A percentile compares a stretch with the other conserved stretches of the same genome.
Conservation (phyloP, 2,329 filamentous ascomycete genomes). For the Aspergillus caelatus region DNA sequence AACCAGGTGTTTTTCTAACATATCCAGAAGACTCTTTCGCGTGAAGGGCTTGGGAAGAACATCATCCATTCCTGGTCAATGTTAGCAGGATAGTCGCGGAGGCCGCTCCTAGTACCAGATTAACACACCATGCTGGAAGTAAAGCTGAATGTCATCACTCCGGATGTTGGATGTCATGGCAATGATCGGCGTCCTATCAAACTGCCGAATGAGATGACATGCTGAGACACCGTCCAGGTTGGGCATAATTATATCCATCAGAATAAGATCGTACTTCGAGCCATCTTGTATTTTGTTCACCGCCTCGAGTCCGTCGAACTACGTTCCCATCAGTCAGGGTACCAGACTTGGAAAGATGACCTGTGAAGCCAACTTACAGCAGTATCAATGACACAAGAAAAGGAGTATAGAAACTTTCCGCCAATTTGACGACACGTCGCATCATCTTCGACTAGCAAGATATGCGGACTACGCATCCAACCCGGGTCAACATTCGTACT, state of each 20-base stretch:
- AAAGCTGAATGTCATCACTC: constrained; percentile 94
- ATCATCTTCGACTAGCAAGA: constrained; percentile 86
- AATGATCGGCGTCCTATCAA: constrained; percentile 82
- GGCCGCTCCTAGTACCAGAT: neutral
- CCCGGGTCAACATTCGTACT: constrained; percentile 63
- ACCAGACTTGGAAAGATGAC: neutral
- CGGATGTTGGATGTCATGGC: constrained; percentile 99
- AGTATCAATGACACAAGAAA: constrained; percentile 65
- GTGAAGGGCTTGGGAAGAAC: constrained; percentile 97
- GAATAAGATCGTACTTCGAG: constrained; percentile 69
- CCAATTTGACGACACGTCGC: constrained; percentile 68
- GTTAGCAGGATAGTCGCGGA: constrained; percentile 24
- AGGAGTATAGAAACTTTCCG: constrained; percentile 67
- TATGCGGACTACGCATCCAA: constrained; percentile 71
- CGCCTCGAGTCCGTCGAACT: constrained; percentile 87
- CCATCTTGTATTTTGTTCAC: constrained; percentile 78
- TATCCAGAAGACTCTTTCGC: constrained; percentile 77
- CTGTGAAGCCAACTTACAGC: constrained; percentile 52
- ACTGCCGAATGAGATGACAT: constrained; percentile 88
- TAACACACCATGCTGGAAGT: constrained; percentile 87
- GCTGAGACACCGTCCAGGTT: constrained; percentile 93
- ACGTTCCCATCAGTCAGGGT: constrained; percentile 12
- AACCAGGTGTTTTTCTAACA: constrained; percentile 86
- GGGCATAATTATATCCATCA: constrained; percentile 98
- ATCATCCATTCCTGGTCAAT: constrained; percentile 82